These are phyloP conservation scores for Metarhizium brunneum DNA, from an alignment of 2,329 filamentous ascomycete genomes.

Conservation along the genomic window DNA sequence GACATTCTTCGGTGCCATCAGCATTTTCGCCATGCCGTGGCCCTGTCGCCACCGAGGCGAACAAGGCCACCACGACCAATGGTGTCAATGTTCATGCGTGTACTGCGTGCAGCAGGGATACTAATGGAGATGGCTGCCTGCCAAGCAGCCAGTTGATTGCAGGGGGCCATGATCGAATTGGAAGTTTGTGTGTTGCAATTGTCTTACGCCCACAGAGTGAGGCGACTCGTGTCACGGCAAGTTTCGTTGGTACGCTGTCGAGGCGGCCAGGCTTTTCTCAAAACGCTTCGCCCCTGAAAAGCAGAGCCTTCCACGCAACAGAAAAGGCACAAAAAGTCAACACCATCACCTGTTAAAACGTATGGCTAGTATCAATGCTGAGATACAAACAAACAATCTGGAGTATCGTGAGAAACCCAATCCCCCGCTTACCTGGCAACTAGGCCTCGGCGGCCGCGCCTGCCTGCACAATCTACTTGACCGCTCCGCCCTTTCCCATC, in stretches of 20 bases:
- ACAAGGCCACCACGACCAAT: not conserved
- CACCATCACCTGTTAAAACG: not conserved
- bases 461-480: not conserved
- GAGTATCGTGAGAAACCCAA: not conserved
- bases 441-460: conserved; percentile 1
- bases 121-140: not conserved
- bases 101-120: not conserved
- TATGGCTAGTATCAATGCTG: not conserved
- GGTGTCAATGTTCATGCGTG: not conserved
- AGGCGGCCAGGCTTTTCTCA: not conserved
- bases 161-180: not conserved
- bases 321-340: not conserved
- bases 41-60: not conserved
- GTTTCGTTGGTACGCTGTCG: not conserved
- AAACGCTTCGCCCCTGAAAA: not conserved
- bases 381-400: not conserved
- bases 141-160: not conserved
- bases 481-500: not conserved
- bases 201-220: not conserved
- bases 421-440: not conserved
- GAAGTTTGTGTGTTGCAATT: not conserved
- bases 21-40: not conserved
- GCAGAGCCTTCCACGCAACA: not conserved
- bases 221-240: not conserved
- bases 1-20: not conserved